Evolutionary conservation across 495 filamentous ascomycete genomes (phyloP).

Genomic region (Trichodelitschia bisporula): DNA sequence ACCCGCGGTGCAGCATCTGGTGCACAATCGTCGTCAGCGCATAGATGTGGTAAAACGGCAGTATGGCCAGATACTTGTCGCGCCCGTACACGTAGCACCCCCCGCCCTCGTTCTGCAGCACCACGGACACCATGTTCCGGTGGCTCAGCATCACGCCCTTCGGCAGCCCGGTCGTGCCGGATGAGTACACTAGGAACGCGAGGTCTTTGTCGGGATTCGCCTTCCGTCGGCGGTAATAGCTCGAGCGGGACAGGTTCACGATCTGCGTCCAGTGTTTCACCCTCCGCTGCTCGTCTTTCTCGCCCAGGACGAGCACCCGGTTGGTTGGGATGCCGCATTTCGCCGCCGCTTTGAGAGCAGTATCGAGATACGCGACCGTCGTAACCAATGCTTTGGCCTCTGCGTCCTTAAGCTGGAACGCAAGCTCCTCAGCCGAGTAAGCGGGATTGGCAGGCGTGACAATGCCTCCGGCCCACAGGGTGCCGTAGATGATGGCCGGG

Average conservation of each 20-base stretch:
- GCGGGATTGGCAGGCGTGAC: slow-evolving; percentile 1
- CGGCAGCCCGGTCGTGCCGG: slow-evolving; percentile 1
- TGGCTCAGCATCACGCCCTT: slow-evolving; percentile 2
- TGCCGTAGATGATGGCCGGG: background rate
- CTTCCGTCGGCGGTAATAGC: background rate
- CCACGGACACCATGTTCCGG: background rate
- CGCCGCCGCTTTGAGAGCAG: background rate
- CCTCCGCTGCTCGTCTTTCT: background rate
- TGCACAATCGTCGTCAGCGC: background rate
- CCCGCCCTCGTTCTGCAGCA: background rate
- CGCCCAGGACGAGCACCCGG: background rate
- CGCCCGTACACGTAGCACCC: background rate
- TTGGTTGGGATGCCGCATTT: background rate
- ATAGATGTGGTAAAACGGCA: slow-evolving; percentile 1
- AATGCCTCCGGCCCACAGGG: background rate
- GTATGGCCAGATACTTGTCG: background rate
- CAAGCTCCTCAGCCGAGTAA: slow-evolving; percentile 1
- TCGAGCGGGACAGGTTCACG: background rate
- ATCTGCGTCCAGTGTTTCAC: background rate
- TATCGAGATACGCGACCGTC: background rate
- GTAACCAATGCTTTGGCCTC: background rate
- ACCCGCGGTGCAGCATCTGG: background rate
- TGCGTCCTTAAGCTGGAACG: background rate
- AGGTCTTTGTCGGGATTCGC: slow-evolving; percentile 1
- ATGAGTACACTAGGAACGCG: slow-evolving; percentile 1